Evolutionary conservation across 2,329 filamentous ascomycete species (phyloP).

Genomic region (Clonostachys chloroleuca): DNA sequence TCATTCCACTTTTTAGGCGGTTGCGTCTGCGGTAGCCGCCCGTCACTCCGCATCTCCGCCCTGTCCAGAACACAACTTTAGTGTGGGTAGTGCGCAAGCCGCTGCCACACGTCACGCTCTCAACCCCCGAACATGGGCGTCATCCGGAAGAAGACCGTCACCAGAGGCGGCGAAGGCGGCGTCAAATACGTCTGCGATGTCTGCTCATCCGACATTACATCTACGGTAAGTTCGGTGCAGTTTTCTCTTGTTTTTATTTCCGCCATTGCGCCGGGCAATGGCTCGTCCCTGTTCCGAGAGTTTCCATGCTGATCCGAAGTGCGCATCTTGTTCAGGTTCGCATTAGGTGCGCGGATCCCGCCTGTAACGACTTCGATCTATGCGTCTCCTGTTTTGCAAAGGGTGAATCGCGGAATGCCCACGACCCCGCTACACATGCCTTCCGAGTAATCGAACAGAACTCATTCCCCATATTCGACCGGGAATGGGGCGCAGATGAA

Average conservation of each 20-base stretch:
- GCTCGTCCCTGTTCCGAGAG: background rate
- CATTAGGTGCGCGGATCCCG: conserved; percentile 80
- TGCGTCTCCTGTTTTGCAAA: conserved; percentile 93
- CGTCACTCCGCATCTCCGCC: background rate
- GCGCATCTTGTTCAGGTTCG: conserved; percentile 60
- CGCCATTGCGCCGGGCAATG: background rate
- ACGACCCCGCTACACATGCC: conserved; percentile 81
- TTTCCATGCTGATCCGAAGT: background rate
- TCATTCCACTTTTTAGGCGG: no score
- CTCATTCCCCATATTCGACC: conserved; percentile 92
- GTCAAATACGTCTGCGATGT: conserved; percentile 98
- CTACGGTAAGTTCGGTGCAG: conserved; percentile 63
- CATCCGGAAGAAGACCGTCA: conserved; percentile 91
- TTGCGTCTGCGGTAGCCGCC: background rate
- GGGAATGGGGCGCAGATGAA: conserved; percentile 96
- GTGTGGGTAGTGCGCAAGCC: conserved; percentile 8
- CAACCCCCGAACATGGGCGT: conserved; percentile 64
- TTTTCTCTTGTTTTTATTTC: conserved; percentile 2
- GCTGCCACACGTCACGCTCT: conserved; percentile 8
- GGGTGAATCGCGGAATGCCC: conserved; percentile 74
- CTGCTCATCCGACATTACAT: conserved; percentile 94
- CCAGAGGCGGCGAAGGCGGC: conserved; percentile 78
- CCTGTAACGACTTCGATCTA: conserved; percentile 91
- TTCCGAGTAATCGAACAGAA: conserved; percentile 97
- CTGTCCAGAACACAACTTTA: background rate